Evolutionary conservation across 768 basidiomycete genomes (phyloP), one percentile per base, ranked within the genome.

Genomic region (Pulveroboletus sp.): DNA sequence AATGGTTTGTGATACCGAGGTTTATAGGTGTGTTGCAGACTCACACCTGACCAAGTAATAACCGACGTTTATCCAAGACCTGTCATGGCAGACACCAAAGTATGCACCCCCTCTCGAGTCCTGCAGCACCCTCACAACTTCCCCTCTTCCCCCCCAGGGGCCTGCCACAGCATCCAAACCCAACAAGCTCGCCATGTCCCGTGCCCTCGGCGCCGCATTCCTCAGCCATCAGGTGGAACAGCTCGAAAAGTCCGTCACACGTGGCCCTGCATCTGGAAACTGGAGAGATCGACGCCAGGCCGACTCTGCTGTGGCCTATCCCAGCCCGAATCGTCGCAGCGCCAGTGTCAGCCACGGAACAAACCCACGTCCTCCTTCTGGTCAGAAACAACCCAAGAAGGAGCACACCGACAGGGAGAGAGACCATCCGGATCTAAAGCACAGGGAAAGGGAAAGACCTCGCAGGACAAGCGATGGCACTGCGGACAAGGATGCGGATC

Each of bases 151-250:
- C 30, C 24, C 19, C 30, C 45, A 65, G 65, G 60, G 54, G 14
- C 54, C 63, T 42, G 48, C 59, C 48, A 45, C 66, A n/a, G 27
- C 56, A 14, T 46, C 69, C 43, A 64, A 65, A 29, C 63, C 72
- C 26, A 82, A 78, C 68, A 86, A 85, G 65, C 65, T 86, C 35
- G 87, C 87, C 49, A 88, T 93, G 86, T 91, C 89, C 48, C 80
- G 83, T 54, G 89, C 90, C 1, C 80, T 93, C 32, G 90, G 90
- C 17, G 89, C 89, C 24, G 90, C 90, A 3, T 91, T 91, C 64
- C 78, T 93, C 51, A 86, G 78, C 55, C 89, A 93, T 58, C 89
- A 93, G 60, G 90, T 93, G 37, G 87, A 91, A 58, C 86, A 91
- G 61, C 82, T 93, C 46, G 89, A 93, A 72, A 85, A 86, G 68